A percentile compares a stretch with the other conserved stretches of the same genome.
These are phyloP conservation scores for Sequoiadendron giganteum DNA, from an alignment of 75 land plant species.

Conservation along the genomic window DNA sequence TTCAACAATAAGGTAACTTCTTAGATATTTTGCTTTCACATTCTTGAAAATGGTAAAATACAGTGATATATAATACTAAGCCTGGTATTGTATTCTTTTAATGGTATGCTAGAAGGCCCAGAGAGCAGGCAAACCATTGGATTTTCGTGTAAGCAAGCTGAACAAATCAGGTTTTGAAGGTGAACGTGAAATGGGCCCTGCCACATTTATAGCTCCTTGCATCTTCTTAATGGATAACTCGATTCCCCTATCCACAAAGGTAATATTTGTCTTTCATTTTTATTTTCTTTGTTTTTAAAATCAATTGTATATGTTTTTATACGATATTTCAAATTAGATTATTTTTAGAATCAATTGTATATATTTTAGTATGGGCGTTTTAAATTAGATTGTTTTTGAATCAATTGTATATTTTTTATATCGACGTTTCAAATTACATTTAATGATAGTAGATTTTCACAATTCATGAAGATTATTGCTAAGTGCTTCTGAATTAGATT, in stretches of 20 bases:
- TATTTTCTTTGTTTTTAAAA: too few species aligned
- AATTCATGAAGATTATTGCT: too few species aligned
- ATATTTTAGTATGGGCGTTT: too few species aligned
- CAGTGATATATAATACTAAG: background rate
- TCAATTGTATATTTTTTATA: too few species aligned
- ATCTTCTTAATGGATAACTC: background rate
- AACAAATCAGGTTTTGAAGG: slow-evolving; percentile 50
- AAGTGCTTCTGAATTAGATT: too few species aligned
- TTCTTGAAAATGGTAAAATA: background rate
- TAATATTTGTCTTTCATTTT: background rate
- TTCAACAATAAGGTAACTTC: background rate
- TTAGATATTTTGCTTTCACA: background rate
- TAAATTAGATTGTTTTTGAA: too few species aligned
- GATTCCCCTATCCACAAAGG: background rate
- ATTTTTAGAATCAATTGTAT: too few species aligned
- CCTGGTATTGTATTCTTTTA: background rate
- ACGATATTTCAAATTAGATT: too few species aligned
- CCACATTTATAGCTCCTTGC: slow-evolving; percentile 61
- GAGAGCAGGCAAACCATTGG: slow-evolving; percentile 58
- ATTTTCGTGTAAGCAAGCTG: slow-evolving; percentile 29
- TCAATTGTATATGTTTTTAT: too few species aligned
- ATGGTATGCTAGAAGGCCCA: slow-evolving; percentile 27
- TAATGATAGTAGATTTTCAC: too few species aligned
- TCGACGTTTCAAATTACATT: too few species aligned
- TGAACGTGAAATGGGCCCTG: slow-evolving; percentile 26